phyloP scores from a whole-genome alignment of 257 asterid genomes.

The Asclepias syriaca region DNA sequence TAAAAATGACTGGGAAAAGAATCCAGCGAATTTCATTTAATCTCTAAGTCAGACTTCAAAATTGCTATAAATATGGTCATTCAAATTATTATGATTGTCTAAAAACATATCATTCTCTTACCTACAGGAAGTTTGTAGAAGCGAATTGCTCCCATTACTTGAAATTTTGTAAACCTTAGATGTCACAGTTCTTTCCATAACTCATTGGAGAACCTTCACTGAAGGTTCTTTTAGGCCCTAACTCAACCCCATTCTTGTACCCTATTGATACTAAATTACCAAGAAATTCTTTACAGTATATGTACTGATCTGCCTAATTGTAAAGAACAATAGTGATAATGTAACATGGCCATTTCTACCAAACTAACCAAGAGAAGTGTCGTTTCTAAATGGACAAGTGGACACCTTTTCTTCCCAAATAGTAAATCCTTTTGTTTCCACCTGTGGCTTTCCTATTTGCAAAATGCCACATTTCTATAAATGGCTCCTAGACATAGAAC shows the following conservation, averaged over 20 bases:
- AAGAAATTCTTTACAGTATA: not conserved
- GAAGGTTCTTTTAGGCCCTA: not conserved
- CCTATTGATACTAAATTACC: too few species aligned
- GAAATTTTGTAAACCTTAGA: not conserved
- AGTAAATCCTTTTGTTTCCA: not conserved
- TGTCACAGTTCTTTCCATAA: not conserved
- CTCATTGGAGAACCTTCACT: not conserved
- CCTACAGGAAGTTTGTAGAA: not conserved
- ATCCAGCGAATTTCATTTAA: not conserved
- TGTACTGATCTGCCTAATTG: not conserved
- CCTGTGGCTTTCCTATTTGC: too few species aligned
- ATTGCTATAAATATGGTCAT: not conserved
- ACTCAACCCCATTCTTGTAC: not conserved
- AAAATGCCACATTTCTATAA: not conserved
- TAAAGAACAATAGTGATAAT: too few species aligned
- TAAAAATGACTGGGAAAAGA: not conserved
- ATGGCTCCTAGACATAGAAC: constrained; percentile 25
- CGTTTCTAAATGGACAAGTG: not conserved
- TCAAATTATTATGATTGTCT: not conserved
- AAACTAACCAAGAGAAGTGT: constrained; percentile 1
- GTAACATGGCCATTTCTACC: not conserved
- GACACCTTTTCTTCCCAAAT: not conserved
- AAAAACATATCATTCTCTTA: not conserved
- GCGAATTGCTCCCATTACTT: not conserved
- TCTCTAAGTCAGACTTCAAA: not conserved